Percentiles rank a stretch among this genome's conserved stretches.
Evolutionary conservation across 192 early-diverging fungal species (phyloP).

Genomic region (Coemansia brasiliensis): DNA sequence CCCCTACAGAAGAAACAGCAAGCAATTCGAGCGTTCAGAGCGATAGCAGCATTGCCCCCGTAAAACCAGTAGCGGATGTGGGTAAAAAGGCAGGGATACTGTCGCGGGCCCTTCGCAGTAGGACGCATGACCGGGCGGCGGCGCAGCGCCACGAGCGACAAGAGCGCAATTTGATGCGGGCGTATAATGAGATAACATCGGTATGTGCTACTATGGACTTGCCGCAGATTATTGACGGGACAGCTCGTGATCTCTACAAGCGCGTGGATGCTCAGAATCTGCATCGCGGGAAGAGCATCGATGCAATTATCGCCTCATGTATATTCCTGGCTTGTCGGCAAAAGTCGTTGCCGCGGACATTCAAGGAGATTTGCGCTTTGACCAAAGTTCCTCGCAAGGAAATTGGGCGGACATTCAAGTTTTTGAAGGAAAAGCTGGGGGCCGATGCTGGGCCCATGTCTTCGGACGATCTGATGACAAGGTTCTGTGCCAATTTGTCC

Average conservation of each 20-base stretch:
- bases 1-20: slow-evolving; percentile 28
- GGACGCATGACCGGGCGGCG: slow-evolving; percentile 56
- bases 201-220: slow-evolving; percentile 84
- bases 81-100: background rate
- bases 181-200: slow-evolving; percentile 73
- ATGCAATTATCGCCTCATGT: slow-evolving; percentile 85
- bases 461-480: slow-evolving; percentile 71
- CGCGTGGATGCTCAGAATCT: slow-evolving; percentile 80
- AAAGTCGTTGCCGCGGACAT: slow-evolving; percentile 80
- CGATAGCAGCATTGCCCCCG: background rate
- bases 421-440: slow-evolving; percentile 58
- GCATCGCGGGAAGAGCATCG: slow-evolving; percentile 76
- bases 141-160: slow-evolving; percentile 73
- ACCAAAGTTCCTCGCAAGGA: slow-evolving; percentile 93
- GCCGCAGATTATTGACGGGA: slow-evolving; percentile 67
- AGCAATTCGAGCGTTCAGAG: slow-evolving; percentile 60
- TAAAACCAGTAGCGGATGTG: background rate
- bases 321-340: slow-evolving; percentile 92
- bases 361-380: slow-evolving; percentile 89
- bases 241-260: slow-evolving; percentile 88
- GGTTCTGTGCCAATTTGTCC: slow-evolving; percentile 80
- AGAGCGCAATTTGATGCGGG: slow-evolving; percentile 71
- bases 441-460: slow-evolving; percentile 62
- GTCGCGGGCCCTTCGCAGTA: slow-evolving; percentile 23
- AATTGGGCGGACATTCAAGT: slow-evolving; percentile 76